Evolutionary conservation across 2,329 filamentous ascomycete genomes (phyloP).

Genomic region (Monosporascus sp.): DNA sequence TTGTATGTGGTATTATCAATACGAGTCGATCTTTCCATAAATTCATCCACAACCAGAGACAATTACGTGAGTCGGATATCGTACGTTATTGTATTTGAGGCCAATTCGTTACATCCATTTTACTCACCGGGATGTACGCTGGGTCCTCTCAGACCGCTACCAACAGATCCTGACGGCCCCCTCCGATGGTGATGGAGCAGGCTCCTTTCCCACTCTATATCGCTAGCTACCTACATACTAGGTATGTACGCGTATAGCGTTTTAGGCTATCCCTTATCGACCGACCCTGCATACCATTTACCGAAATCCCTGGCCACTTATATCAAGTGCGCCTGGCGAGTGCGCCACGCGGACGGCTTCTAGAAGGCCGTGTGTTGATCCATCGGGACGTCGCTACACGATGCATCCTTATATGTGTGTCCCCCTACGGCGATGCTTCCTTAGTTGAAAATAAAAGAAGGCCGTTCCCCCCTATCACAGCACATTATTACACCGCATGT

Average conservation of each 20-base stretch:
- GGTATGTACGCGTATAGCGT: not conserved
- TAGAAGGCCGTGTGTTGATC: not conserved
- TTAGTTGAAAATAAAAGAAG: not conserved
- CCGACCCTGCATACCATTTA: not conserved
- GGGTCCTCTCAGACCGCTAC: too few relatives aligned
- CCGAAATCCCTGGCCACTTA: not conserved
- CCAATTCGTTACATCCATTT: too few relatives aligned
- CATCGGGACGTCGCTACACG: not conserved
- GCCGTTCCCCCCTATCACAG: conserved; percentile 9
- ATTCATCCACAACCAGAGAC: too few relatives aligned
- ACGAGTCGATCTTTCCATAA: too few relatives aligned
- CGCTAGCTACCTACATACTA: not conserved
- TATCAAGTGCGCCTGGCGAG: not conserved
- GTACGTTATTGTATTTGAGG: too few relatives aligned
- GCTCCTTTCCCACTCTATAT: not conserved
- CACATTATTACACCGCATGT: conserved; percentile 12
- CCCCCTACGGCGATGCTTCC: not conserved
- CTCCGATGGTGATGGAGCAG: not conserved
- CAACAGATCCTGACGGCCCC: not conserved
- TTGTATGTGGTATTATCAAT: not conserved
- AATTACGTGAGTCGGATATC: too few relatives aligned
- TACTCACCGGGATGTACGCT: too few relatives aligned
- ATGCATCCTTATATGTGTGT: not conserved
- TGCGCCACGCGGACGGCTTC: not conserved
- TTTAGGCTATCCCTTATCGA: not conserved